Conservation (phyloP, 2,329 filamentous ascomycete genomes). For the Exserohilum rostratum region DNA sequence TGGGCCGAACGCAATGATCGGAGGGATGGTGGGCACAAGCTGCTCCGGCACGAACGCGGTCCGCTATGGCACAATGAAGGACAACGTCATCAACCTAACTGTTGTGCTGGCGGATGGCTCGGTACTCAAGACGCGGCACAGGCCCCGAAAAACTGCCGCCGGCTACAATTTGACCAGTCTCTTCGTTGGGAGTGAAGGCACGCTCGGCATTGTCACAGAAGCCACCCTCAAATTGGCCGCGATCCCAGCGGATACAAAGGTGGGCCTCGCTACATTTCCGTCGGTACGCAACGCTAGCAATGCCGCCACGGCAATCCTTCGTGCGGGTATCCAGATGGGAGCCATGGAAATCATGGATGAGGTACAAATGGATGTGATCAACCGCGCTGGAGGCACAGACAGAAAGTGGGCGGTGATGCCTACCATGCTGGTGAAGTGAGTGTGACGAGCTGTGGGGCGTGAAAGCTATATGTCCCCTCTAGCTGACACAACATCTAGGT, state of each 20-base stretch:
- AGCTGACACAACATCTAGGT: too few species aligned
- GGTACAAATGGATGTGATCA: constrained; percentile 81
- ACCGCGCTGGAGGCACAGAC: too few species aligned
- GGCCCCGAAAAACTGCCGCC: constrained; percentile 85
- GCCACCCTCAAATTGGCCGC: constrained; percentile 83
- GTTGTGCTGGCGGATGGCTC: constrained; percentile 88
- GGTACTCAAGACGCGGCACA: constrained; percentile 82
- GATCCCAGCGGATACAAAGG: constrained; percentile 75
- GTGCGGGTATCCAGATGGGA: too few species aligned
- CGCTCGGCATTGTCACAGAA: constrained; percentile 87
- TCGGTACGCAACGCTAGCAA: constrained; percentile 75
- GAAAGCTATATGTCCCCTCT: too few species aligned
- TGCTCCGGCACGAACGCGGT: constrained; percentile 87
- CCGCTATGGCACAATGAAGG: constrained; percentile 90
- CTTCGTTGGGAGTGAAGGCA: constrained; percentile 90
- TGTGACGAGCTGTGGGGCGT: too few species aligned
- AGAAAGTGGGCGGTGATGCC: too few species aligned
- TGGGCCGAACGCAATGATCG: constrained; percentile 89
- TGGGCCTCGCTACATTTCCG: constrained; percentile 72
- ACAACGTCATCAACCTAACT: constrained; percentile 85
- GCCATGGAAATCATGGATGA: constrained; percentile 90
- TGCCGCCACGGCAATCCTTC: constrained; percentile 77
- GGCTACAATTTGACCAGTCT: constrained; percentile 89
- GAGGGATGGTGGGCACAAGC: constrained; percentile 80
- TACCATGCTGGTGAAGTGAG: too few species aligned